These are phyloP conservation scores for Apophysomyces trapeziformis DNA, from an alignment of 371 early-diverging fungal genomes.

Conservation along the genomic window DNA sequence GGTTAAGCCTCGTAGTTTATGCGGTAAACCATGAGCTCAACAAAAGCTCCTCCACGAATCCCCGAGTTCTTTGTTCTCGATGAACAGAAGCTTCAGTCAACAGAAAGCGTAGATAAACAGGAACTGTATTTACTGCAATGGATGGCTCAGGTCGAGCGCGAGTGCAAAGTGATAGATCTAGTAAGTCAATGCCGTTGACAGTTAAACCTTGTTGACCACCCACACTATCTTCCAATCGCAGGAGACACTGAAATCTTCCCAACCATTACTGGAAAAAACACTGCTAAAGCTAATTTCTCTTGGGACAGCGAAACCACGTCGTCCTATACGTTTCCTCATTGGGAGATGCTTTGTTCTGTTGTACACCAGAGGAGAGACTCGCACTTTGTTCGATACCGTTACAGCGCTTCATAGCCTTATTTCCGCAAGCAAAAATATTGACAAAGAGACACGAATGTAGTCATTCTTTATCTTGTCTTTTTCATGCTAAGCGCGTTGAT, in stretches of 20 bases:
- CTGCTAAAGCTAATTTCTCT: slow-evolving; percentile 68
- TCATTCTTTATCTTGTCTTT: no score
- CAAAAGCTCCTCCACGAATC: slow-evolving; percentile 13
- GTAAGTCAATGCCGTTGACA: slow-evolving; percentile 33
- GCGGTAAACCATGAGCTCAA: slow-evolving; percentile 2
- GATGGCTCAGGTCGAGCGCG: slow-evolving; percentile 77
- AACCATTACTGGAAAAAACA: slow-evolving; percentile 71
- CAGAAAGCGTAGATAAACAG: slow-evolving; percentile 72
- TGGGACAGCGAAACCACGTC: slow-evolving; percentile 72
- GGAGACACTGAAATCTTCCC: slow-evolving; percentile 66
- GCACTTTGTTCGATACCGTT: slow-evolving; percentile 80
- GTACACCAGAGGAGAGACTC: slow-evolving; percentile 73
- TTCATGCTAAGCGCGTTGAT: slow-evolving; percentile 1
- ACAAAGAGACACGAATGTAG: slow-evolving; percentile 64
- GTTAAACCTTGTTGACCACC: background rate
- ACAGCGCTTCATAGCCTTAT: slow-evolving; percentile 71
- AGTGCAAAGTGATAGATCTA: slow-evolving; percentile 55
- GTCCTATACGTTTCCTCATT: slow-evolving; percentile 78
- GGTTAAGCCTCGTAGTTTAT: background rate
- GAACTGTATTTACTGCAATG: slow-evolving; percentile 82
- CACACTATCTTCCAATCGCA: slow-evolving; percentile 21
- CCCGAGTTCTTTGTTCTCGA: slow-evolving; percentile 64
- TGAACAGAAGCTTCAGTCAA: slow-evolving; percentile 58
- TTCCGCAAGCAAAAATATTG: slow-evolving; percentile 69
- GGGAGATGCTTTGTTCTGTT: slow-evolving; percentile 75